These are phyloP conservation scores for Triglochin maritima DNA, from an alignment of 106 monocot genomes.

Conservation along the genomic window DNA sequence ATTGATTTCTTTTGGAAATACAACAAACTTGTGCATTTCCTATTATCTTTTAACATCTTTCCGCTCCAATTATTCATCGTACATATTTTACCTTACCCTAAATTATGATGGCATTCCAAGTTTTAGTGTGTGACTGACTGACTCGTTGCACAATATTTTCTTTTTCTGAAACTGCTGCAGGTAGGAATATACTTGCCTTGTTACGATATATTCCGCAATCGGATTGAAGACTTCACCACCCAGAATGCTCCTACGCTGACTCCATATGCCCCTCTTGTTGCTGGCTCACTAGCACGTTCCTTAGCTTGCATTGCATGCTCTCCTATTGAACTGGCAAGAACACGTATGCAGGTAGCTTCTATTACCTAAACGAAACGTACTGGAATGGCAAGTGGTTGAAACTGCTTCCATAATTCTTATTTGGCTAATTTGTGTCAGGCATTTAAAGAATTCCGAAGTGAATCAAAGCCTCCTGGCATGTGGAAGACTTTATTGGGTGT, in stretches of 20 bases:
- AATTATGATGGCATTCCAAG: no score
- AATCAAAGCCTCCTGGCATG: slow-evolving; percentile 75
- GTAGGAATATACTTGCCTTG: slow-evolving; percentile 97
- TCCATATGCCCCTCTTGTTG: slow-evolving; percentile 78
- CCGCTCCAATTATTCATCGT: no score
- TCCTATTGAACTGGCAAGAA: slow-evolving; percentile 90
- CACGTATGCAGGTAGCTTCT: slow-evolving; percentile 75
- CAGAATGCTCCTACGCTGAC: slow-evolving; percentile 61
- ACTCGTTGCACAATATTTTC: no score
- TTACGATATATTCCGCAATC: slow-evolving; percentile 84
- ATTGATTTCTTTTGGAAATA: no score
- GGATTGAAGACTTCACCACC: slow-evolving; percentile 68
- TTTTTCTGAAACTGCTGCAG: slow-evolving; percentile 30
- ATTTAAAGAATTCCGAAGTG: slow-evolving; percentile 59
- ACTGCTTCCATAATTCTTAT: no score
- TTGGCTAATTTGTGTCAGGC: slow-evolving; percentile 28
- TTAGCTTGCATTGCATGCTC: slow-evolving; percentile 86
- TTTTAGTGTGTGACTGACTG: no score
- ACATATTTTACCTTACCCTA: no score
- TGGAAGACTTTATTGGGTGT: slow-evolving; percentile 78
- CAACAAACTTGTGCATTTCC: no score
- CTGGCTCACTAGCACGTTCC: slow-evolving; percentile 80
- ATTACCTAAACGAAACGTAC: not conserved
- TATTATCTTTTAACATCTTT: no score
- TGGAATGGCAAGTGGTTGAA: no score